Percentiles rank a stretch among this genome's conserved stretches.
These are phyloP conservation scores for Quercus cerris DNA, from an alignment of 306 rosid genomes.

Conservation along the genomic window DNA sequence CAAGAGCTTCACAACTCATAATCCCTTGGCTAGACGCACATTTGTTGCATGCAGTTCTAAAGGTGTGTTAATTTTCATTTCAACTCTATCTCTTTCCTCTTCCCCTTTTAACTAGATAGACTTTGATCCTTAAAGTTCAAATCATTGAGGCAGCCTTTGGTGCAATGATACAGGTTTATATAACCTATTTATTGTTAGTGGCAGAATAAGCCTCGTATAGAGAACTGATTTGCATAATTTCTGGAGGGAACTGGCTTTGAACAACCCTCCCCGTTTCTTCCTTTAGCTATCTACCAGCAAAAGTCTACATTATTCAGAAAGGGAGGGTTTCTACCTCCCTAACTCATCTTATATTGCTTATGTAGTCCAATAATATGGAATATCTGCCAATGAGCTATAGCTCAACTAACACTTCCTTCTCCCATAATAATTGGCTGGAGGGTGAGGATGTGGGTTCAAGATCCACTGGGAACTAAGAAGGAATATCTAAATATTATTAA, in stretches of 20 bases:
- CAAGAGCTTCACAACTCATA: conserved; percentile 4
- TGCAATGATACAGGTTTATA: neutral
- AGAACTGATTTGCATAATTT: neutral
- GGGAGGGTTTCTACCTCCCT: neutral
- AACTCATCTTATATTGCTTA: neutral
- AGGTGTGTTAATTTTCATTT: conserved; percentile 22
- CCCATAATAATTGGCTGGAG: no score
- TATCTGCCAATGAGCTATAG: no score
- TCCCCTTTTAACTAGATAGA: neutral
- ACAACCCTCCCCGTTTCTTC: neutral
- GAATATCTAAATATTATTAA: neutral
- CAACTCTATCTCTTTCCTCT: neutral
- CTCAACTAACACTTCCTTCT: no score
- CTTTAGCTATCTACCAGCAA: neutral
- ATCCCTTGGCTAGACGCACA: neutral
- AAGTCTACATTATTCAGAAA: neutral
- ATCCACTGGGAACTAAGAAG: neutral
- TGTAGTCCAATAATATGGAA: neutral
- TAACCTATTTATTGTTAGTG: neutral
- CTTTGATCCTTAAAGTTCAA: neutral
- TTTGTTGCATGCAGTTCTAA: conserved; percentile 11
- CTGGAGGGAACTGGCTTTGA: neutral
- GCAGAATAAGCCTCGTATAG: neutral
- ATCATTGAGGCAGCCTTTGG: neutral
- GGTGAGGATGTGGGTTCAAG: no score